Evolutionary conservation across 306 rosid species (phyloP).

Genomic region (Quercus alba): DNA sequence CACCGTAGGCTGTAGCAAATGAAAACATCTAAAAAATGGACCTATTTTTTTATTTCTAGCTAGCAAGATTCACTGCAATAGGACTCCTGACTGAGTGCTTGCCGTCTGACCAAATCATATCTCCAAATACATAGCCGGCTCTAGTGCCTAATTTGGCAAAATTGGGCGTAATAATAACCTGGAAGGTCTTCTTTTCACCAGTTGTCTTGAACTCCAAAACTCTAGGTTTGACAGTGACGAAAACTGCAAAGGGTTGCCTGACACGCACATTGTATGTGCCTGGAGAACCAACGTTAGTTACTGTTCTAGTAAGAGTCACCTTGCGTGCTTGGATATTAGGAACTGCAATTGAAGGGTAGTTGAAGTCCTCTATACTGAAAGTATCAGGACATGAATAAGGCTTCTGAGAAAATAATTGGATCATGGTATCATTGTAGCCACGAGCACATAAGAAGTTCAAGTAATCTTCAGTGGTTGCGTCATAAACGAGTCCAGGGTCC

Average conservation of each 20-base stretch:
- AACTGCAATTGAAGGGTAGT: slow-evolving; percentile 61
- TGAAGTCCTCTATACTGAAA: slow-evolving; percentile 39
- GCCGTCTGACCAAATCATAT: too few relatives aligned
- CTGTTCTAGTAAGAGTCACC: slow-evolving; percentile 34
- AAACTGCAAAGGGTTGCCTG: slow-evolving; percentile 27
- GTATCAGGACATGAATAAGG: slow-evolving; percentile 33
- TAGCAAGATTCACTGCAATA: slow-evolving; percentile 13
- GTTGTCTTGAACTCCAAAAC: slow-evolving; percentile 22
- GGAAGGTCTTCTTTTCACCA: slow-evolving; percentile 49
- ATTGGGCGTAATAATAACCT: slow-evolving; percentile 16
- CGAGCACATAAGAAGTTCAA: slow-evolving; percentile 54
- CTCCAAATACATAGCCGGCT: too few relatives aligned
- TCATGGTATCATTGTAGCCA: slow-evolving; percentile 31
- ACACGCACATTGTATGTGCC: slow-evolving; percentile 33
- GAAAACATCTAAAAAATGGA: not conserved
- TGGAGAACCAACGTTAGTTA: slow-evolving; percentile 55
- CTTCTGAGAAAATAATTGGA: slow-evolving; percentile 22
- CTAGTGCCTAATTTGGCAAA: not conserved
- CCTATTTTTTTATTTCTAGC: not conserved
- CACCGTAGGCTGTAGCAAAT: too few relatives aligned
- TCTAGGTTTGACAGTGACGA: slow-evolving; percentile 33
- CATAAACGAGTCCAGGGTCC: slow-evolving; percentile 66
- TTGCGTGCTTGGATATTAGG: not conserved
- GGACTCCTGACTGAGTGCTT: too few relatives aligned
- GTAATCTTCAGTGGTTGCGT: slow-evolving; percentile 36